Evolutionary conservation across 805 yeast genomes (phyloP).

Genomic region (Candida oleophila): DNA sequence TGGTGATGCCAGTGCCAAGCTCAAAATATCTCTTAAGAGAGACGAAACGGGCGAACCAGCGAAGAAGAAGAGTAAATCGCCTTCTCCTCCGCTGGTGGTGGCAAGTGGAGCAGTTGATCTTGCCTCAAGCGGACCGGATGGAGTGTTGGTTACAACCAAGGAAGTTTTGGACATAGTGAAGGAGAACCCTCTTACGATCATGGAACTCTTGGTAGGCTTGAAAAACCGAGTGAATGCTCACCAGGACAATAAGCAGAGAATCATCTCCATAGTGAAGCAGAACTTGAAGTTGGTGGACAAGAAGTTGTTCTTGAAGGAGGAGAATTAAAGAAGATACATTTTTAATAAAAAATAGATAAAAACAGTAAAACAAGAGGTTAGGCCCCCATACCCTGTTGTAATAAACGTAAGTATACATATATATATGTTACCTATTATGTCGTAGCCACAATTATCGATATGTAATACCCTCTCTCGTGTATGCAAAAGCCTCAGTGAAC

Average conservation of each 20-base stretch:
- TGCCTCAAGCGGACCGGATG: slow-evolving; percentile 36
- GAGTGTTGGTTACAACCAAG: slow-evolving; percentile 58
- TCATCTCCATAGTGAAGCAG: slow-evolving; percentile 57
- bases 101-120: slow-evolving; percentile 21
- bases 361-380: background rate
- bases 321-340: background rate
- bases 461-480: too few relatives aligned
- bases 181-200: slow-evolving; percentile 57
- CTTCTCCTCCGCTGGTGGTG: slow-evolving; percentile 8
- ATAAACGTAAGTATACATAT: too few relatives aligned
- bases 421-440: too few relatives aligned
- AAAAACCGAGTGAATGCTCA: slow-evolving; percentile 63
- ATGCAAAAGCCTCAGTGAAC: too few relatives aligned
- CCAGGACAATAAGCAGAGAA: slow-evolving; percentile 59
- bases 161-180: slow-evolving; percentile 68
- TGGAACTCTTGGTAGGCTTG: slow-evolving; percentile 59
- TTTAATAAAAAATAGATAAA: background rate
- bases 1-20: slow-evolving; percentile 21
- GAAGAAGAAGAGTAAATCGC: slow-evolving; percentile 10
- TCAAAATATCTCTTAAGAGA: slow-evolving; percentile 17
- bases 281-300: slow-evolving; percentile 56
- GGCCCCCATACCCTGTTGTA: background rate
- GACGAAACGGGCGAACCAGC: slow-evolving; percentile 16
- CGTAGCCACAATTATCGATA: too few relatives aligned
- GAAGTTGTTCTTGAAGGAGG: slow-evolving; percentile 37